phyloP scores from a whole-genome alignment of 1,284 basidiomycete genomes.

The Ceratobasidium sp. region DNA sequence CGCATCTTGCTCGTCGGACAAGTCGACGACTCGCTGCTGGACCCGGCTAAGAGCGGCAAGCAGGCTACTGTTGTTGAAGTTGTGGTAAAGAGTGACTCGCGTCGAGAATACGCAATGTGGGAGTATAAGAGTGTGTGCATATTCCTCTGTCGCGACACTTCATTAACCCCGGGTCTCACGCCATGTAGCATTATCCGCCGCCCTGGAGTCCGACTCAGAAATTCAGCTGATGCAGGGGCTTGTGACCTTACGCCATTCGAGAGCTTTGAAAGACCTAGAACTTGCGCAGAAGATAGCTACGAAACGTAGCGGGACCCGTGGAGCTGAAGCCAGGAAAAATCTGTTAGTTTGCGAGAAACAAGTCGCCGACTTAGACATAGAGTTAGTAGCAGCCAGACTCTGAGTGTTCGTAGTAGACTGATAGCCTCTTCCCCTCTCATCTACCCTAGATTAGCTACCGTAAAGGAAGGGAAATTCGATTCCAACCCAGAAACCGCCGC shows the following conservation, averaged over 20 bases:
- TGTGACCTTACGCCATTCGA: constrained; percentile 52
- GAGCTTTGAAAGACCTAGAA: constrained; percentile 61
- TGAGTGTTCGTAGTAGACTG: background rate
- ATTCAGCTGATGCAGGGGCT: constrained; percentile 53
- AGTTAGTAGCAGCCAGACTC: constrained; percentile 51
- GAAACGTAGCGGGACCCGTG: constrained; percentile 72
- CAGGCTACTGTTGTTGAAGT: constrained; percentile 55
- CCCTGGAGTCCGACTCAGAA: constrained; percentile 55
- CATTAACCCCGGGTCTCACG: background rate
- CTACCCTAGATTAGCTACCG: background rate
- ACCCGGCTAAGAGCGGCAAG: constrained; percentile 49
- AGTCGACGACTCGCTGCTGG: constrained; percentile 58
- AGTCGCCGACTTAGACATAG: constrained; percentile 55
- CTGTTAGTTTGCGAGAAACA: constrained; percentile 68
- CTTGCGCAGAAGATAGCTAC: constrained; percentile 69
- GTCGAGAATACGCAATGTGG: constrained; percentile 53
- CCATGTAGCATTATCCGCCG: constrained; percentile 53
- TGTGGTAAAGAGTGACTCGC: constrained; percentile 59
- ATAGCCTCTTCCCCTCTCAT: background rate
- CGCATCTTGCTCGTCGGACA: constrained; percentile 70
- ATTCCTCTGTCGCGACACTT: background rate
- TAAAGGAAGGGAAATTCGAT: constrained; percentile 18
- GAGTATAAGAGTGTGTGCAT: constrained; percentile 55
- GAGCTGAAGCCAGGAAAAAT: constrained; percentile 70
- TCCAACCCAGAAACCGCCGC: constrained; percentile 52